Conservation (phyloP, 257 asterid genomes). For the Paraleonurus japonicus region DNA sequence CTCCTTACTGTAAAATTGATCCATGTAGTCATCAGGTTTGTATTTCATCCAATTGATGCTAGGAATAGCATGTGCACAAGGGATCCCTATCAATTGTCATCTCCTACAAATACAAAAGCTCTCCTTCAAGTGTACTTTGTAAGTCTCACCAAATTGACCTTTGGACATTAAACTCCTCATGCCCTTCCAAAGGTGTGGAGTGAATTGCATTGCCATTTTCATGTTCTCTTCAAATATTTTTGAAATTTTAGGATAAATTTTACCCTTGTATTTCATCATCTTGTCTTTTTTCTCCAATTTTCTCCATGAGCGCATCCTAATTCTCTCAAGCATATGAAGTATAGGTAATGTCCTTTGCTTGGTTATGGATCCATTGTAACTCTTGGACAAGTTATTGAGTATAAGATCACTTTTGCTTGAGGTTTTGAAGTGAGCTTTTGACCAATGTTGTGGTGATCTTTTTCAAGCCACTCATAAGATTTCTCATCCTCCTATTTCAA, state of each 20-base stretch:
- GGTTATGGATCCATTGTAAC: neutral
- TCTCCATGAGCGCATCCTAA: neutral
- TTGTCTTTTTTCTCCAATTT: too few relatives aligned
- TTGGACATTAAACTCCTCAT: neutral
- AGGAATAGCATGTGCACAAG: neutral
- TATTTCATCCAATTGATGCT: neutral
- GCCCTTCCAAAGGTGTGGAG: neutral
- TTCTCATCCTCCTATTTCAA: too few relatives aligned
- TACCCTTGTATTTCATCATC: neutral
- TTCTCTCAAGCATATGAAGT: neutral
- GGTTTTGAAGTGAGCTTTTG: neutral
- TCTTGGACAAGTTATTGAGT: neutral
- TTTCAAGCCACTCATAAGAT: neutral
- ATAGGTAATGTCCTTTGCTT: neutral
- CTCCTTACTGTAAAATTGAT: neutral
- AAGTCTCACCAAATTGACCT: neutral
- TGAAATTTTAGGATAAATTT: neutral
- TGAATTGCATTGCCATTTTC: neutral
- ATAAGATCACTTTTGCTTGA: neutral
- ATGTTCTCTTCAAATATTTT: neutral
- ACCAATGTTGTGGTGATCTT: neutral
- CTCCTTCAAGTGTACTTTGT: neutral
- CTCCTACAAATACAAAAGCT: neutral
- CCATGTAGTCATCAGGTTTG: neutral
- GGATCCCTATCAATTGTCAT: neutral